Evolutionary conservation across 768 basidiomycete genomes (phyloP).

Genomic region (Leccinum boreale): DNA sequence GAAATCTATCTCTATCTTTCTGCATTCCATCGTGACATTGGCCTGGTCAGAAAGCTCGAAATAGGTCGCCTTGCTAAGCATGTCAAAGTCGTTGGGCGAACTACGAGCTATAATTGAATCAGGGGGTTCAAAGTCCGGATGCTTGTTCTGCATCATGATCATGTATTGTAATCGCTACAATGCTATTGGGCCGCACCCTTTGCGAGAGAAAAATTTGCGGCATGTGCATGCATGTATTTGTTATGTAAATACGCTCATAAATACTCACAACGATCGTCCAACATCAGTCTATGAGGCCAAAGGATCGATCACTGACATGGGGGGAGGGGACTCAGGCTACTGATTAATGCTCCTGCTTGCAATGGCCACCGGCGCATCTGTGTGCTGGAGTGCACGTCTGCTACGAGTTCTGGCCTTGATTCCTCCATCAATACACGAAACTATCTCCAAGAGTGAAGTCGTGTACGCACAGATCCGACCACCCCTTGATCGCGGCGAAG

Average conservation of each 20-base stretch:
- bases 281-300: neutral
- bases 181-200: neutral
- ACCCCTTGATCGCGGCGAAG: neutral
- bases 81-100: too few relatives aligned
- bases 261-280: too few relatives aligned
- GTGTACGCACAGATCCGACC: neutral
- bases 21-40: too few relatives aligned
- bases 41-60: neutral
- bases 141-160: too few relatives aligned
- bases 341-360: neutral
- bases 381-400: neutral
- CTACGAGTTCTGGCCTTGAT: neutral
- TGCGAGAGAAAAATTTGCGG: too few relatives aligned
- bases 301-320: too few relatives aligned
- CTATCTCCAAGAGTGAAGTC: neutral
- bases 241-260: too few relatives aligned
- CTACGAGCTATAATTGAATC: too few relatives aligned
- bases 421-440: neutral
- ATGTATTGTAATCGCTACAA: neutral
- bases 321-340: neutral
- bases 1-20: neutral
- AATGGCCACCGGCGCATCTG: neutral
- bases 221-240: too few relatives aligned
- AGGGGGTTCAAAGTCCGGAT: neutral
- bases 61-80: too few relatives aligned